Evolutionary conservation across 2,329 filamentous ascomycete genomes (phyloP).

Genomic region (Cytospora piceicola): DNA sequence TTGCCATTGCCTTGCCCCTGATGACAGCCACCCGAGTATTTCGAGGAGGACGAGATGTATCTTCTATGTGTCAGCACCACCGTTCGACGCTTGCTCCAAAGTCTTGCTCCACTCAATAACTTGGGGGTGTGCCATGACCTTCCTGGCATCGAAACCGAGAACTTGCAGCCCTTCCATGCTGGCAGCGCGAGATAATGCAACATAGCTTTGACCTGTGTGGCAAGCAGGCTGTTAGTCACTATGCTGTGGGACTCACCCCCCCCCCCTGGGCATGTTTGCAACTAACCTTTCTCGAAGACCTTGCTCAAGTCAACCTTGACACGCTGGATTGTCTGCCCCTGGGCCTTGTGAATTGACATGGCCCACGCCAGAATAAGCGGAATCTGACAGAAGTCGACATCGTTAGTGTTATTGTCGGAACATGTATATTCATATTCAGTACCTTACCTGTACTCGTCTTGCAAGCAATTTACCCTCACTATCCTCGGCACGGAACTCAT

Average conservation of each 20-base stretch:
- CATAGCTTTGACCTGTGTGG: conserved; percentile 25
- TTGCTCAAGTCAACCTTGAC: conserved; percentile 26
- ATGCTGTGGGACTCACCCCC: too few species aligned
- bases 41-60: too few species aligned
- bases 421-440: background rate
- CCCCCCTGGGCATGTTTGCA: too few species aligned
- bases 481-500: conserved; percentile 27
- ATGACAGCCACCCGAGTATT: too few species aligned
- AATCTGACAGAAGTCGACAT: background rate
- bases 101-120: conserved; percentile 23
- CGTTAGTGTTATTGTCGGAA: background rate
- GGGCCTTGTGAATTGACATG: conserved; percentile 30
- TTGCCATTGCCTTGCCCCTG: too few species aligned
- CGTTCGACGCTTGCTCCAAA: background rate
- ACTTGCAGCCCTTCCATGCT: conserved; percentile 26
- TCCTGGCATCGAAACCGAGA: conserved; percentile 23
- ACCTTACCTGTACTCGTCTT: conserved; percentile 23
- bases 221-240: background rate
- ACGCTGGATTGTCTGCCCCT: conserved; percentile 29
- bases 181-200: conserved; percentile 26
- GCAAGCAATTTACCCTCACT: conserved; percentile 26
- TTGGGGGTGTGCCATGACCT: conserved; percentile 21
- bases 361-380: conserved; percentile 28
- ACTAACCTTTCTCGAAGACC: conserved; percentile 27
- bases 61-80: too few species aligned